phyloP scores from a whole-genome alignment of 352 stramenopile genomes.

The Phytophthora cryptogea region DNA sequence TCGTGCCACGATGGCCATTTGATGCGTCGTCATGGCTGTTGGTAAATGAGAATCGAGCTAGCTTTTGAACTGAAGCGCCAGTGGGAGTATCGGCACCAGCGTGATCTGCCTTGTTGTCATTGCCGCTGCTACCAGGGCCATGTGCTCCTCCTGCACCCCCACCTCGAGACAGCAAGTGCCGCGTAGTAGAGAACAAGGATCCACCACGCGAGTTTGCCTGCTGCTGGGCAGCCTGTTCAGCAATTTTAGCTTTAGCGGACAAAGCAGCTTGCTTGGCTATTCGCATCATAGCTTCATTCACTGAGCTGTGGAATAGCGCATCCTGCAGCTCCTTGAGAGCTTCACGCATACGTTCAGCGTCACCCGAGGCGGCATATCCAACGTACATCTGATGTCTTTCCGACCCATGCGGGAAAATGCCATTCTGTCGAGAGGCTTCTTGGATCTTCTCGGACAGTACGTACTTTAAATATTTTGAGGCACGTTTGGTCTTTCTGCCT shows the following conservation, averaged over 20 bases:
- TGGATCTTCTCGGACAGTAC: slow-evolving; percentile 76
- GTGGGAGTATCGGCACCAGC: slow-evolving; percentile 50
- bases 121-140: slow-evolving; percentile 27
- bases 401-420: slow-evolving; percentile 71
- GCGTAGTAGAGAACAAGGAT: slow-evolving; percentile 76
- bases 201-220: slow-evolving; percentile 57
- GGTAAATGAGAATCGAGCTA: slow-evolving; percentile 46
- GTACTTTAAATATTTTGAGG: slow-evolving; percentile 77
- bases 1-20: slow-evolving; percentile 35
- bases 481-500: slow-evolving; percentile 20
- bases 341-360: slow-evolving; percentile 60
- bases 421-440: slow-evolving; percentile 68
- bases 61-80: slow-evolving; percentile 57
- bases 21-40: slow-evolving; percentile 39
- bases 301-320: slow-evolving; percentile 67
- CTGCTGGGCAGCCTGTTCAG: slow-evolving; percentile 75
- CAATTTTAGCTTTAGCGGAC: slow-evolving; percentile 82
- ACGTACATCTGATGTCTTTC: slow-evolving; percentile 64
- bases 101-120: slow-evolving; percentile 38
- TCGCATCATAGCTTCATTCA: slow-evolving; percentile 84
- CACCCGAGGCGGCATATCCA: slow-evolving; percentile 44
- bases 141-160: slow-evolving; percentile 22
- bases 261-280: slow-evolving; percentile 81
- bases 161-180: slow-evolving; percentile 62
- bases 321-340: slow-evolving; percentile 64